Evolutionary conservation across 352 stramenopile species (phyloP), one percentile per base, ranked within the genome.

Genomic region (Globisporangium okanoganense): DNA sequence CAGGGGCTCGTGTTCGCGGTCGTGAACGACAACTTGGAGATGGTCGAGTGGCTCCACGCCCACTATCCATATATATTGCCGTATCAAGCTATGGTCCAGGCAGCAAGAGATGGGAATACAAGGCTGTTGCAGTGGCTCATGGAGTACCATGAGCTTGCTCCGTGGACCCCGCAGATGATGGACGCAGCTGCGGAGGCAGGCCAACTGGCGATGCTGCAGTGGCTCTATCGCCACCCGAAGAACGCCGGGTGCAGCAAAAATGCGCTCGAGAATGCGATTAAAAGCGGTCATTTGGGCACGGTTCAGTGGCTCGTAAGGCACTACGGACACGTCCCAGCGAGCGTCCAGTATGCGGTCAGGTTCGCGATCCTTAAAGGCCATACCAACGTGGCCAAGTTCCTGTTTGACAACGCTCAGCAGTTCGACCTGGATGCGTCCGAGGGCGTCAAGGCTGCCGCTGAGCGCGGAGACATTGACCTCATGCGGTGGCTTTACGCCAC

Each of bases 211-310:
- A 18, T 51, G 16, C 45, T 51, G 8, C 45, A 33, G 22, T 51
- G 44, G 44, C 44, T 51, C 44, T 27, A 51, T 27, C 44, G 44
- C 22, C 44, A 51, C 3, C 22, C 44, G 20, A 51, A 51, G 45
- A 51, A 51, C 45, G 22, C 45, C n/a, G 45, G 45, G 8, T 51
- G 22, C 24, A 51, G 20, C 20, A 27, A 18, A 16, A 25, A 33
- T 3, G 45, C 22, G 12, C 25, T 51, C 22, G 27, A 51, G 25
- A 12, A 4, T 12, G 45, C 45, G 3, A 4, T 51, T 12, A 12
- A 1, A 12, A 12, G 10, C 1, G 45, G 12, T 0, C 24, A 33
- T 10, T 51, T 35, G 45, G 24, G 7, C 12, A n/a, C 16, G 22
- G 24, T 29, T n/a, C 8, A 49, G 43, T 49, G 43, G 20, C 43